Evolutionary conservation across 169 alveolate species (phyloP), one percentile per base, ranked within the genome.

Genomic region (Cyclospora cayetanensis): DNA sequence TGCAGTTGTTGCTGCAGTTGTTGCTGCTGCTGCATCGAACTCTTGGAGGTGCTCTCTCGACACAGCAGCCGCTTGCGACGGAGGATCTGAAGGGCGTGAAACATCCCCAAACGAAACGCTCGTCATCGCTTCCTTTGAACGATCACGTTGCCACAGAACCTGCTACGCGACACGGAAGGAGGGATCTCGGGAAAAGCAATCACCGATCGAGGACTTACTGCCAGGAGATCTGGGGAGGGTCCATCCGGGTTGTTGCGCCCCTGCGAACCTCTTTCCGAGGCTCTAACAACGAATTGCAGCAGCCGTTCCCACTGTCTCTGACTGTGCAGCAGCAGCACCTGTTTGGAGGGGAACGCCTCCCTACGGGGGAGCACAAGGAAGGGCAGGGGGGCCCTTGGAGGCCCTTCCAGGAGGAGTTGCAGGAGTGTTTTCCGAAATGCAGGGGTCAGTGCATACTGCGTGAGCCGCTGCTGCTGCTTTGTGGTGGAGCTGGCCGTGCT

Each of bases 361-460:
- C 43, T 66, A 83, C 46, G 80, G 82, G 18, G 93, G 46, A n/a
- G 84, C 70, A 18, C 63, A 39, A 55, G 84, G 80, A 42, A 85
- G 11, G 37, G 70, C 86, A 60, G 55, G 34, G 53, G 52, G 25
- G 39, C 84, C 86, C 46, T 70, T 74, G 50, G 43, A 41, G 86
- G 87, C 50, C 84, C 90, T 55, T 37, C 93, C 77, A 41, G 39
- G 65, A 91, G 83, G 86, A 93, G 85, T 79, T 91, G 89, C 70
- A 85, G 90, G 52, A 91, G 87, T 41, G 88, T 70, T 70, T 82
- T 86, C 94, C 92, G 88, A 94, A 74, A 66, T 83, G 72, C 68
- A 37, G 85, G 74, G 80, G 50, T 91, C 43, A 90, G 74, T 72
- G 93, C 86, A 77, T 84, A 94, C 74, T 95, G 97, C 65, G 93